Conservation (phyloP, 306 rosid species). For the Benincasa hispida region DNA sequence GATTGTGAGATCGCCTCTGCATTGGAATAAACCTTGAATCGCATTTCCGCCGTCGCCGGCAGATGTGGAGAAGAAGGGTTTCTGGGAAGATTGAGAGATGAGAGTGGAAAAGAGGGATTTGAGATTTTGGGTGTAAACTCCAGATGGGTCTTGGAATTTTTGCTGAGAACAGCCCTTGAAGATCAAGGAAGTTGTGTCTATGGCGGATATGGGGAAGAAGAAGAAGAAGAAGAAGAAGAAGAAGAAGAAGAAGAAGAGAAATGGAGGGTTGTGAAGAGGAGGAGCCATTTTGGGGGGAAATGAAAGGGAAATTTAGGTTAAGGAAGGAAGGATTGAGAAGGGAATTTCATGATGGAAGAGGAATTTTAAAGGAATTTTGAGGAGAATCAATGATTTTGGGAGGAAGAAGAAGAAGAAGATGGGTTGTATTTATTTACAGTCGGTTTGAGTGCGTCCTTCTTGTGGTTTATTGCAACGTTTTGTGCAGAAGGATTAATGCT, state of each 20-base stretch:
- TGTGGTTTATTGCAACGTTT: background rate
- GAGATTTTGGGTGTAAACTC: slow-evolving; percentile 36
- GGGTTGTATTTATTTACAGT: background rate
- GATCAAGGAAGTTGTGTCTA: slow-evolving; percentile 38
- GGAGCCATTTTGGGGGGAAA: slow-evolving; percentile 29
- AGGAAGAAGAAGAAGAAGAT: no score
- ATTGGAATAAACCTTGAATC: slow-evolving; percentile 56
- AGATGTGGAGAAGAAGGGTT: slow-evolving; percentile 40
- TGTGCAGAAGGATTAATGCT: background rate
- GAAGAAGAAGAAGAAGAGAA: slow-evolving; percentile 5
- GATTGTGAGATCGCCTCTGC: slow-evolving; percentile 72
- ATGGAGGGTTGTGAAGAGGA: background rate
- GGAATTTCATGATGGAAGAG: background rate
- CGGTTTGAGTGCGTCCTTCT: background rate
- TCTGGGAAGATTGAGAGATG: slow-evolving; percentile 34
- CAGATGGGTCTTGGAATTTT: slow-evolving; percentile 39
- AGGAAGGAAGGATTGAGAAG: background rate
- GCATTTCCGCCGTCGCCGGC: slow-evolving; percentile 33
- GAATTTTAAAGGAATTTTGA: background rate
- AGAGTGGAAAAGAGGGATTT: slow-evolving; percentile 34
- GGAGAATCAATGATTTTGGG: background rate
- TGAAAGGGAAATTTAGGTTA: background rate
- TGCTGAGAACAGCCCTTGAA: slow-evolving; percentile 72
- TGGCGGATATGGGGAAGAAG: slow-evolving; percentile 9
- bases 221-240: background rate